These are phyloP conservation scores for Cinnamomum chago DNA, from an alignment of 164 flowering plant species.

Conservation along the genomic window DNA sequence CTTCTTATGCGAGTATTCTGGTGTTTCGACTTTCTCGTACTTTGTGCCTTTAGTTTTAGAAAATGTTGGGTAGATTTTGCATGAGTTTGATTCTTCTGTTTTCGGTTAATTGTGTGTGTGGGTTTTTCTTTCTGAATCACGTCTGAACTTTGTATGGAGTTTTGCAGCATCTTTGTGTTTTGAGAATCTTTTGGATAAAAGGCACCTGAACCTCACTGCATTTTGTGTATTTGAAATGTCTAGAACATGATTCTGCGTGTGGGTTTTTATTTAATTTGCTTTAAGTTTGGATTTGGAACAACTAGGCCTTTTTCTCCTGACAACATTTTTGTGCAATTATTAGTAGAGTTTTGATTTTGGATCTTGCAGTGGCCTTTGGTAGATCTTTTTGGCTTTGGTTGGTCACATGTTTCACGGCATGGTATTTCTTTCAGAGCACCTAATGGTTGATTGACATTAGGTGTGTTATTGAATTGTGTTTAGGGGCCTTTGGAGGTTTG, in stretches of 20 bases:
- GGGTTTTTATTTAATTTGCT: background rate
- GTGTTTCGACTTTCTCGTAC: background rate
- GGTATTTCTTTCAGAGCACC: background rate
- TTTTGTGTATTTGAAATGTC: background rate
- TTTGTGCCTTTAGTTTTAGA: background rate
- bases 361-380: background rate
- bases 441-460: background rate
- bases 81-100: background rate
- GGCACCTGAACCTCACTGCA: background rate
- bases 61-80: background rate
- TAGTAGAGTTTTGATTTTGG: background rate
- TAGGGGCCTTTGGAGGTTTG: background rate
- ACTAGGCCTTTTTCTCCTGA: background rate
- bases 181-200: background rate
- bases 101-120: background rate
- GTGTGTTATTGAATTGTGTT: background rate
- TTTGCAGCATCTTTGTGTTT: background rate
- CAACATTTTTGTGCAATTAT: constrained; percentile 1
- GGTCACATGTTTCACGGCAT: background rate
- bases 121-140: too few relatives aligned
- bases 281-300: background rate
- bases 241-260: background rate
- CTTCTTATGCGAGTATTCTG: background rate
- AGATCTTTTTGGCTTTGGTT: background rate
- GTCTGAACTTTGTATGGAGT: background rate